Base-by-base conservation (phyloP, 768 basidiomycete species). In the Termitomyces sp. region DNA sequence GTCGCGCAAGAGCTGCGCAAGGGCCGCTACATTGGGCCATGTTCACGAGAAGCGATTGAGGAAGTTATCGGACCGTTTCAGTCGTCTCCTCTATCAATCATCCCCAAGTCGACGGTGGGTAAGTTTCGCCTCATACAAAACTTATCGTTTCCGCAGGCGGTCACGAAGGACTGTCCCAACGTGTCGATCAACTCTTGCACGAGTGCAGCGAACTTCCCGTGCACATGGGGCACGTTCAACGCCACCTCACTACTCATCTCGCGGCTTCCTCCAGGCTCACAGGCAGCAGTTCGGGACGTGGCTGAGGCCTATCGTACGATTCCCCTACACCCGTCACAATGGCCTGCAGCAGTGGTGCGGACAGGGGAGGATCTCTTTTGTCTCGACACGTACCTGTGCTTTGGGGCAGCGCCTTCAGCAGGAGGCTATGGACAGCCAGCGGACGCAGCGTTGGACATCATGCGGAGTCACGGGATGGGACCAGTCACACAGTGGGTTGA, bases 401-500 rank as follows among this genome's bases (percentile, higher is more conserved):
- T 14, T 4, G 18, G 41, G 0, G 41, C 43, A 1, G 1, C 36
- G 0, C 40, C 28, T 10, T 50, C 36, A 5, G 33, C 55, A 18
- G 63, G 47, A 0, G 55, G 50, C 0, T 61, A 61, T 48, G 48
- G 56, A 9, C 43, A 35, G 7, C 30, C 38, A 7, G 47, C 48
- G 6, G 60, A 64, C 51, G 57, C 57, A 16, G 49, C 43, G 0
- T 9, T 50, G 5, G 50, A 72, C 2, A 71, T 73, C 0, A 72
- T 77, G 46, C 20, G 63, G 0, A 1, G 38, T 0, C 0, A 4
- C 0, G 66, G 70, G 0, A 65, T 75, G 0, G 69, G 72, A 0
- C 74, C 72, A 0, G 13, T 71, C 0, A 61, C 62, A 0, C 68
- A 63, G 41, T 73, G 71, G 71, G 67, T 71, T 0, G 68, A 73